A percentile compares a stretch with the other conserved stretches of the same genome.
These are phyloP conservation scores for Yamadazyma takamatsuzukensis DNA, from an alignment of 805 yeast genomes.

Conservation along the genomic window DNA sequence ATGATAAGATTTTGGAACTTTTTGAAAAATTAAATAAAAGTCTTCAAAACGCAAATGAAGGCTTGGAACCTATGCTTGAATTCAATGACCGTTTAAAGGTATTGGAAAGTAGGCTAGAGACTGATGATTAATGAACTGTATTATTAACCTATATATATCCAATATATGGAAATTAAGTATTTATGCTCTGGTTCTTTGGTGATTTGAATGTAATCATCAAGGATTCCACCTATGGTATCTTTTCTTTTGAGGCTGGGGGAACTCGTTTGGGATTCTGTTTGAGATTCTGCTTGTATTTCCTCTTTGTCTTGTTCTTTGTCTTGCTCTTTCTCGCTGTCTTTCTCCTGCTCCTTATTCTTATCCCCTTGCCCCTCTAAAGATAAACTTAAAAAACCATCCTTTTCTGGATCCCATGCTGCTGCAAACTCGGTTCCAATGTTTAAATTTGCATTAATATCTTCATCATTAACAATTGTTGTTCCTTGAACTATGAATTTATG, in stretches of 20 bases:
- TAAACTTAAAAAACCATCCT: conserved; percentile 63
- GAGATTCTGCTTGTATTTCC: conserved; percentile 1
- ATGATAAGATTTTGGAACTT: conserved; percentile 3
- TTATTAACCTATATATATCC: conserved; percentile 10
- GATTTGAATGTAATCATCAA: conserved; percentile 15
- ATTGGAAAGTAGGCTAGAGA: conserved; percentile 13
- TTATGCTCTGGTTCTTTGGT: background rate
- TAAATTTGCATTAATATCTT: conserved; percentile 18
- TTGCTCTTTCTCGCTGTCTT: background rate
- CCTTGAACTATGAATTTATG: conserved; percentile 54
- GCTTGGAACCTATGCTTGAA: conserved; percentile 5
- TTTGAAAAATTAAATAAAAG: conserved; percentile 4
- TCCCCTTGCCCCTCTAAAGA: too few species aligned
- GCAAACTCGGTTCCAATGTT: conserved; percentile 40
- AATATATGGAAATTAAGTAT: conserved; percentile 7
- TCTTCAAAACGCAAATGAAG: conserved; percentile 2
- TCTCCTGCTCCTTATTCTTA: conserved; percentile 25
- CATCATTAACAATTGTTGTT: conserved; percentile 25
- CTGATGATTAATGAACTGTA: background rate
- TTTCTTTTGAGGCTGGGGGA: conserved; percentile 2
- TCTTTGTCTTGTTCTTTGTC: conserved; percentile 3
- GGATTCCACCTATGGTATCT: conserved; percentile 13
- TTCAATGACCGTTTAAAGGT: conserved; percentile 19
- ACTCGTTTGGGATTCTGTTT: background rate
- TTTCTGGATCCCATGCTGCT: conserved; percentile 53